phyloP scores from a whole-genome alignment of 352 stramenopile genomes.

The Globisporangium emineosum region DNA sequence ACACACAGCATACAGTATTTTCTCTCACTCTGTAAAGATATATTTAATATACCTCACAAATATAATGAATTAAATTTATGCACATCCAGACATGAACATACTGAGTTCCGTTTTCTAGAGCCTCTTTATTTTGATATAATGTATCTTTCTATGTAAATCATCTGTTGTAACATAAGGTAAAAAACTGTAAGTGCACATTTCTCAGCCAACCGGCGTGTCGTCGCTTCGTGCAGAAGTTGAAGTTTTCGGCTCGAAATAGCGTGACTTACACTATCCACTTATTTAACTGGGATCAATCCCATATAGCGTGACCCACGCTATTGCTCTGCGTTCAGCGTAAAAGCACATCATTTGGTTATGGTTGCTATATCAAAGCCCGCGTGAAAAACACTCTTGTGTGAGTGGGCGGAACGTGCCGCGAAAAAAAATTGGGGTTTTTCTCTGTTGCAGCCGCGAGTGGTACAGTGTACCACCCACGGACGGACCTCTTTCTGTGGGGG shows the following conservation, averaged over 20 bases:
- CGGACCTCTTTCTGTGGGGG: constrained; percentile 2
- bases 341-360: neutral
- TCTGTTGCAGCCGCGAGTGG: neutral
- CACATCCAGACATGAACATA: too few species aligned
- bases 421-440: neutral
- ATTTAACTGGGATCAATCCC: too few species aligned
- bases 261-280: neutral
- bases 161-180: too few species aligned
- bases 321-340: too few species aligned
- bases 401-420: neutral
- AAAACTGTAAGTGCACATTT: too few species aligned
- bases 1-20: too few species aligned
- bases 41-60: too few species aligned
- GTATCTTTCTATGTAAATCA: too few species aligned
- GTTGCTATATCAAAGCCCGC: neutral
- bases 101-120: too few species aligned
- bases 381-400: neutral
- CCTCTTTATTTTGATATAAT: too few species aligned
- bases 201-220: neutral
- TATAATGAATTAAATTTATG: too few species aligned
- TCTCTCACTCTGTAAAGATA: too few species aligned
- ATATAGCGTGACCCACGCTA: neutral
- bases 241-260: neutral
- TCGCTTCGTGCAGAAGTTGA: neutral
- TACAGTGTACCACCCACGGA: constrained; percentile 4